Base-by-base conservation (phyloP, 345 rosid species). In the Eucalyptus melliodora region DNA sequence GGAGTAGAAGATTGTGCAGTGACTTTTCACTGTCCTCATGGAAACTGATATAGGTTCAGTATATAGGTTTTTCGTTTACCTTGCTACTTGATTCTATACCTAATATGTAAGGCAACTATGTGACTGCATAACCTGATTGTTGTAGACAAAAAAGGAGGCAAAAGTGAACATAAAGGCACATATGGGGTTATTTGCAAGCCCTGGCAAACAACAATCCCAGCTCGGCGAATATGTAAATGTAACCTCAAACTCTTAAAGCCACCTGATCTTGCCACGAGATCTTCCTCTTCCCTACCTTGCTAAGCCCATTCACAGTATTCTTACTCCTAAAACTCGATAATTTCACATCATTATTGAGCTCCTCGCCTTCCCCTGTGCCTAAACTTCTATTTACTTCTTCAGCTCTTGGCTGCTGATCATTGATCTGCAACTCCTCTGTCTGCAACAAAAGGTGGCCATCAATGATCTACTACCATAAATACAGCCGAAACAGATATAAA, bases 221-320 rank as follows among this genome's bases (percentile, higher is more conserved):
- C 47, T 77, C 9, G 5, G 9, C n/a, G 3, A 19, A 86, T 31
- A 87, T 87, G 67, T 55, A 87, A 87, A 86, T 15, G 60, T 65
- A 72, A 72, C 80, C 87, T 94, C 90, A 95, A 88, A 96, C 99
- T 91, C 95, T 95, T 90, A 97, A 93, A 62, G 96, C 99, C 92
- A 97, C 95, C 89, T 94, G 97, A 91, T 98, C 99, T 92, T 97
- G 98, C 99, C 99, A 98, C 87, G 98, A 62, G 87, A 98, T 97
- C 97, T 93, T 98, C 94, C 98, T 94, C 96, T 98, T 98, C 91
- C 96, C 98, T 2, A 90, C 88, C 87, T 94, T 91, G 30, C 89
- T 92, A 8, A 95, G 31, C 83, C 95, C 97, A 85, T 93, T 96
- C 88, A 94, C 95, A 5, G 92, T 88, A 37, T 89, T 95, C 92